Conservation (phyloP, 2,329 filamentous ascomycete genomes). For the Cercospora canescens region DNA sequence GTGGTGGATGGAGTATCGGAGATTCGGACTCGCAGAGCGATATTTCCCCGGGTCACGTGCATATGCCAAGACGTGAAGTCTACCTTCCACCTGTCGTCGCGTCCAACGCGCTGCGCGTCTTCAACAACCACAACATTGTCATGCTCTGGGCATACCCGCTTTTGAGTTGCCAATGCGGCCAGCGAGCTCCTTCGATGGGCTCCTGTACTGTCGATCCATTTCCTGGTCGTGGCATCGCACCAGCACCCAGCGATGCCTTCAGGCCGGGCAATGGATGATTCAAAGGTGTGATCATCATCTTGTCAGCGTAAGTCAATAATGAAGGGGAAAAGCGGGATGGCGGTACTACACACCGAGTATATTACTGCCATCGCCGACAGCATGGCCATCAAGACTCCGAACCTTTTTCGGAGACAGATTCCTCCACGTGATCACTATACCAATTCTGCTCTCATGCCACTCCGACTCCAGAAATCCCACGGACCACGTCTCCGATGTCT, state of each 20-base stretch:
- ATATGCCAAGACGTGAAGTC: not conserved
- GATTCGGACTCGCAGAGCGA: not conserved
- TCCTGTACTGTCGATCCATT: not conserved
- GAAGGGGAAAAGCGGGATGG: not conserved
- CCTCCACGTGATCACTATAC: not conserved
- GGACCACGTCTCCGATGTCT: not conserved
- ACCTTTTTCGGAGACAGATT: not conserved
- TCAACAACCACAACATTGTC: not conserved
- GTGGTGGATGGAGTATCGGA: not conserved
- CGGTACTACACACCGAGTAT: not conserved
- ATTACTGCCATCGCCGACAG: not conserved
- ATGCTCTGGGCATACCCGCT: not conserved
- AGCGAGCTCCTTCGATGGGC: not conserved
- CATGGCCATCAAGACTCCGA: not conserved
- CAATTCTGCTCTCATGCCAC: not conserved
- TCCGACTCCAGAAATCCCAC: not conserved
- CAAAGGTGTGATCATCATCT: not conserved
- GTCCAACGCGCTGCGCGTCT: not conserved
- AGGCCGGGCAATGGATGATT: not conserved
- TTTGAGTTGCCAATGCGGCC: not conserved
- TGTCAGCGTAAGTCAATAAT: not conserved
- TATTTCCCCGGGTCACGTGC: not conserved
- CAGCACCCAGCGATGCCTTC: not conserved
- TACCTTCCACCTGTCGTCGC: not conserved
- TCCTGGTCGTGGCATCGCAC: not conserved